phyloP scores from a whole-genome alignment of 164 flowering plant species.

The Aristolochia contorta region DNA sequence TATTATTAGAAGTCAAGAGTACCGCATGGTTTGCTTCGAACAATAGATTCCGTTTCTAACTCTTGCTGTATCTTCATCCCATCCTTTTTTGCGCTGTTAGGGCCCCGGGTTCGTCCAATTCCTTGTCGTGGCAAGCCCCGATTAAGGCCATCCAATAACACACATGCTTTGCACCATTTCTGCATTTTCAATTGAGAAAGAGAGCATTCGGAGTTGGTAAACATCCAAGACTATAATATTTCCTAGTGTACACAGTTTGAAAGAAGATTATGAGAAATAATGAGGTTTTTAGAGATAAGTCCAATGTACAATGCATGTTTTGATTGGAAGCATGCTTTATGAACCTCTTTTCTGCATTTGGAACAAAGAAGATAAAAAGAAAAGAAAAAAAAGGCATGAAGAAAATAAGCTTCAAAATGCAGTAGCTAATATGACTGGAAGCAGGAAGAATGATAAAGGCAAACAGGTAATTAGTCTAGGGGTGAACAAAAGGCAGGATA shows the following conservation, averaged over 20 bases:
- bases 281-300: not conserved
- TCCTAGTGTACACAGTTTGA: not conserved
- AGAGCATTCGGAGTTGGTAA: not conserved
- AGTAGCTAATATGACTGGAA: too few relatives aligned
- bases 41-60: slow-evolving; percentile 16
- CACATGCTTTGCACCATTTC: slow-evolving; percentile 99
- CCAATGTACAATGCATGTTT: not conserved
- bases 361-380: too few relatives aligned
- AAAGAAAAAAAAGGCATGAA: too few relatives aligned
- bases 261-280: not conserved
- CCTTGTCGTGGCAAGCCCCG: slow-evolving; percentile 92
- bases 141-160: slow-evolving; percentile 80
- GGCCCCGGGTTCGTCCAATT: slow-evolving; percentile 65
- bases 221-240: not conserved
- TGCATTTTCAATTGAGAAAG: slow-evolving; percentile 18
- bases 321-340: not conserved
- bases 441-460: too few relatives aligned
- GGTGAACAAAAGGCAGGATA: not conserved
- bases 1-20: slow-evolving; percentile 51
- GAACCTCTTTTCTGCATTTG: not conserved
- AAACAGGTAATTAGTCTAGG: too few relatives aligned
- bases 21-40: slow-evolving; percentile 77
- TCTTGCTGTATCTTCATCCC: slow-evolving; percentile 4
- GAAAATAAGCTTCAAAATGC: too few relatives aligned
- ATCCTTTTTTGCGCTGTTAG: slow-evolving; percentile 23